phyloP scores from a whole-genome alignment of 2,329 filamentous ascomycete genomes.

The Colletotrichum higginsianum region DNA sequence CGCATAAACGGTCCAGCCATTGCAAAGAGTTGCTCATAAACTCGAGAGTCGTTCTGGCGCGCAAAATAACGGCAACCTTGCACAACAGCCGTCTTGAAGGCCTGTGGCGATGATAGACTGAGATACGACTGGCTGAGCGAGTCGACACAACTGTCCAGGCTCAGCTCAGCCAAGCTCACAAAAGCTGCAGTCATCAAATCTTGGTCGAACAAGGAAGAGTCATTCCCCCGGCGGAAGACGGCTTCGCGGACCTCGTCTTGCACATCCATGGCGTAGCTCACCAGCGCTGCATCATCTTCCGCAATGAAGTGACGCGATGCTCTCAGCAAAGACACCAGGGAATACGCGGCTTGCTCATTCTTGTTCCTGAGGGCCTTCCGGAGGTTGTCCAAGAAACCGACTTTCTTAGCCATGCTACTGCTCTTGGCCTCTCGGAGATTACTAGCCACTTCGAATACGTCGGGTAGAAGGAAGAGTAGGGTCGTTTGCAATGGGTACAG shows the following conservation, averaged over 20 bases:
- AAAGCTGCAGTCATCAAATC: constrained; percentile 77
- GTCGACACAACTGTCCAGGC: constrained; percentile 71
- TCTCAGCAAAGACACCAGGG: constrained; percentile 73
- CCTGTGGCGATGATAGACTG: constrained; percentile 67
- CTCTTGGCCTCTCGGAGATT: constrained; percentile 76
- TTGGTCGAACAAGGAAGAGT: constrained; percentile 70
- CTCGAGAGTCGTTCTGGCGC: constrained; percentile 62
- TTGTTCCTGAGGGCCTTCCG: constrained; percentile 75
- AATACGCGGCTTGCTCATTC: constrained; percentile 78
- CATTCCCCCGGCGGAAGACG: constrained; percentile 70
- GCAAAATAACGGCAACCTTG: constrained; percentile 76
- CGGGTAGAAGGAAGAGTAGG: constrained; percentile 75
- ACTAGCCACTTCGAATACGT: constrained; percentile 79
- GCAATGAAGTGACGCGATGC: constrained; percentile 75
- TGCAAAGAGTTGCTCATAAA: constrained; percentile 69
- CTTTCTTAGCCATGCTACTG: constrained; percentile 75
- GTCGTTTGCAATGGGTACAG: constrained; percentile 75
- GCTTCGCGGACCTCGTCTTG: constrained; percentile 78
- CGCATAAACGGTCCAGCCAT: constrained; percentile 71
- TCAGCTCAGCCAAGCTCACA: constrained; percentile 74
- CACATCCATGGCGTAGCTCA: constrained; percentile 79
- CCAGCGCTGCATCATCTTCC: constrained; percentile 74
- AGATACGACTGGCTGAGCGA: constrained; percentile 71
- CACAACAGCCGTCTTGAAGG: constrained; percentile 74
- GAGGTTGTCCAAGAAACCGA: constrained; percentile 74